phyloP scores from a whole-genome alignment of 768 basidiomycete genomes.

The Amanita pallidorosea region DNA sequence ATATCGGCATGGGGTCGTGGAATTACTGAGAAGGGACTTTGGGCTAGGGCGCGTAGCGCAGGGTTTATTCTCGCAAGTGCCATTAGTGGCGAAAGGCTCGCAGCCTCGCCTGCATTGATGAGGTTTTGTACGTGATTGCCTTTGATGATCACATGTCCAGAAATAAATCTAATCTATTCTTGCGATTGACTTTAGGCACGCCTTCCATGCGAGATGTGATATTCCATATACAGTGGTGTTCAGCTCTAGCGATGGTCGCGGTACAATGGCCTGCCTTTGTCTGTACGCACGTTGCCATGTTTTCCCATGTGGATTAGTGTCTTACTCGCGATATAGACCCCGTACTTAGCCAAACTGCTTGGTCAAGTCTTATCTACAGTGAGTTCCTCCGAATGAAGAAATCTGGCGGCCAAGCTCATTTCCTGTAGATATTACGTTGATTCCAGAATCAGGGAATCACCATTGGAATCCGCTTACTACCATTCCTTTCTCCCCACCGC shows the following conservation, averaged over 20 bases:
- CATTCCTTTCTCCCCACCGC: slow-evolving; percentile 49
- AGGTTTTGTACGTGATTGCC: slow-evolving; percentile 61
- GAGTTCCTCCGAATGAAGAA: slow-evolving; percentile 10
- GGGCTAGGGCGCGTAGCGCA: slow-evolving; percentile 69
- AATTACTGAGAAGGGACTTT: slow-evolving; percentile 44
- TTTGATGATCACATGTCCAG: slow-evolving; percentile 1
- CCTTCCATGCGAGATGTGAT: slow-evolving; percentile 89
- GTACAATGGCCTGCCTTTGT: slow-evolving; percentile 91
- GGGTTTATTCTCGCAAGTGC: slow-evolving; percentile 90
- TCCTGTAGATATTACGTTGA: slow-evolving; percentile 61
- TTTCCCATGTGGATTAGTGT: slow-evolving; percentile 4
- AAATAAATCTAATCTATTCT: slow-evolving; percentile 3
- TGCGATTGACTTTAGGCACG: slow-evolving; percentile 45
- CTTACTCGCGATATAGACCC: slow-evolving; percentile 49
- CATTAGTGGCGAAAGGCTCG: slow-evolving; percentile 82
- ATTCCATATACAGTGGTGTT: slow-evolving; percentile 90
- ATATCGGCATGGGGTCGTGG: slow-evolving; percentile 81
- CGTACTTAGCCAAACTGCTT: slow-evolving; percentile 77
- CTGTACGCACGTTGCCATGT: slow-evolving; percentile 43
- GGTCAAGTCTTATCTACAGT: slow-evolving; percentile 80
- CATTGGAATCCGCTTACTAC: slow-evolving; percentile 64
- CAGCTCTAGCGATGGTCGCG: slow-evolving; percentile 83
- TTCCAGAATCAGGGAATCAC: slow-evolving; percentile 26
- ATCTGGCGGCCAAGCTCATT: slow-evolving; percentile 3
- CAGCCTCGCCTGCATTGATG: slow-evolving; percentile 76